Evolutionary conservation across 139 green algal genomes (phyloP).

Genomic region (Tetraselmis chui): DNA sequence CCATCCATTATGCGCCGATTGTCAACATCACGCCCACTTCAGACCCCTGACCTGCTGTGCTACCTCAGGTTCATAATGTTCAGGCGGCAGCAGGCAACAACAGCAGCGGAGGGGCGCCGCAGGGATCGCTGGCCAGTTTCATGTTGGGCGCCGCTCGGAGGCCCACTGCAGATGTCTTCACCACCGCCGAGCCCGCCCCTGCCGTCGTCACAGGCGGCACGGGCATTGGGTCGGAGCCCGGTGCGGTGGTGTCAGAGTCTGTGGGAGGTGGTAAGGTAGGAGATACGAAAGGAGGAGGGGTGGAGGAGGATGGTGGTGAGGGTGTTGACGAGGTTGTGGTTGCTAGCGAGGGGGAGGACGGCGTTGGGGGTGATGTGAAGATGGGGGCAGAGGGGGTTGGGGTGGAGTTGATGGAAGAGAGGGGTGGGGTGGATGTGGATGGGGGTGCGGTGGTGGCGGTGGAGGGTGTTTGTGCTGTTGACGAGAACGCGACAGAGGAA

Average conservation of each 20-base stretch:
- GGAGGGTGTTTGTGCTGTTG: too few species aligned
- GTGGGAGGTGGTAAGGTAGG: background rate
- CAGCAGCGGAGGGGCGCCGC: too few species aligned
- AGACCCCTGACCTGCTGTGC: too few species aligned
- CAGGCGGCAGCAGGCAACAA: too few species aligned
- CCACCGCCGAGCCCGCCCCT: too few species aligned
- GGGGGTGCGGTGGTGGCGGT: too few species aligned
- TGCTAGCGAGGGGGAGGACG: background rate
- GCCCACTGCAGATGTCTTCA: background rate
- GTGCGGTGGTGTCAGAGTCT: background rate
- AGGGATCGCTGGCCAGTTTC: background rate
- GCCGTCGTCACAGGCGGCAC: background rate
- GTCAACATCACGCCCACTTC: too few species aligned
- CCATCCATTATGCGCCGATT: too few species aligned
- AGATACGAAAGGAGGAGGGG: background rate
- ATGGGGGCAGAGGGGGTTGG: constrained; percentile 14
- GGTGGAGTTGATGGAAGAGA: too few species aligned
- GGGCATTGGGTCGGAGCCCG: constrained; percentile 9
- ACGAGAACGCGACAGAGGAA: too few species aligned
- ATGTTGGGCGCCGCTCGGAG: background rate
- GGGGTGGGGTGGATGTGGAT: too few species aligned
- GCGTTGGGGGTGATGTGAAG: background rate
- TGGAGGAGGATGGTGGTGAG: background rate
- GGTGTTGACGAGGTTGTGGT: background rate
- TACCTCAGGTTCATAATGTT: too few species aligned